Base-by-base conservation (phyloP, 2,329 filamentous ascomycete genomes). In the Exophiala viscosa region DNA sequence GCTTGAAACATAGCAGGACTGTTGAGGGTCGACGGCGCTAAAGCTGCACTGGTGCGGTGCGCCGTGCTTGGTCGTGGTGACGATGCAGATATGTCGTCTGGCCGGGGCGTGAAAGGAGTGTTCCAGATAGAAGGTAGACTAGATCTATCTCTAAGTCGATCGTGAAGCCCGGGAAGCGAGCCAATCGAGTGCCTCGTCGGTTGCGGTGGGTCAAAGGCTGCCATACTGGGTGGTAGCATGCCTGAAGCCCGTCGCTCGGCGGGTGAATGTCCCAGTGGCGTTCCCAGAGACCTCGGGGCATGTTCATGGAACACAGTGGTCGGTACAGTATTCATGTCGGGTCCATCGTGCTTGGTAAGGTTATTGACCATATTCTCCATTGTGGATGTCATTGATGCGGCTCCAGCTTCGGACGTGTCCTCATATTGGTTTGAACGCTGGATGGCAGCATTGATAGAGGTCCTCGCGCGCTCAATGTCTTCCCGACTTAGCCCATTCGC, bases 351-450 rank as follows among this genome's bases (percentile, higher is more conserved):
- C 39, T 69, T 70, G 45, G 83, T 71, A 23, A 84, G 68, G 52
- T 78, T 72, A 58, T 83, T 78, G 11, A 84, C 80, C 80, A 83
- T 83, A 8, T 73, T 73, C 55, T 73, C 74, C 70, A 82, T 77
- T 18, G 75, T 74, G n/a, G 69, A 53, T n/a, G 38, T 45, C 43
- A 51, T 50, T 8, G 50, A 51, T 5, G 72, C 70, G 4, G 76
- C 67, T 1, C 71, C 72, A 23, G 66, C 46, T 47, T 59, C 59
- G 8, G 61, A 54, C 14, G 55, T 54, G 10, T 40, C 45, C 13
- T 54, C 52, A 10, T 52, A 52, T 2, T 50, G 45, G 35, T 41
- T 49, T 3, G 55, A 15, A 18, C 35, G 32, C 5, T 46, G 35
- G 28, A 13, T 18, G 14, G 31, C 13, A 15, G 40, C 18, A 15